Evolutionary conservation across 495 filamentous ascomycete genomes (phyloP), one percentile per base, ranked within the genome.

Genomic region (Delitschia confertaspora): DNA sequence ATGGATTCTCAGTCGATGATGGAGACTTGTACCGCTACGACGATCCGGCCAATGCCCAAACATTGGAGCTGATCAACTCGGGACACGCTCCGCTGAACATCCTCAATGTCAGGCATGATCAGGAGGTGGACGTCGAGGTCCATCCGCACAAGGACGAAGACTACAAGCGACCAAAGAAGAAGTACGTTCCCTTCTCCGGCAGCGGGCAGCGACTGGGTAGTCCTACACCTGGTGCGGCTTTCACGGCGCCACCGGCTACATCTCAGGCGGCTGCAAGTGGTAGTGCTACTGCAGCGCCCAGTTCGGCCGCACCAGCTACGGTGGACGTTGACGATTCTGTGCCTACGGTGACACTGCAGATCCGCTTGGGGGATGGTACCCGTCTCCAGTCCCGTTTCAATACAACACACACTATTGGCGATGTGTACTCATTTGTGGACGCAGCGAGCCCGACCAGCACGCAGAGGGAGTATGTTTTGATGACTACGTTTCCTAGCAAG

Each of bases 401-500:
- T 65, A 83, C 84, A 2, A 82, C 73, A 1, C 84, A 94, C 51
- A 96, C 88, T 0, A 75, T 98, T 42, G 86, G 83, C 19, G 86
- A 95, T 54, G 79, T 98, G 19, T 95, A 95, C 59, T 66, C 71
- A 11, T 96, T 96, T 58, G 79, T 98, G 45, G 62, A 74, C 33
- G 73, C 76, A 3, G 73, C 86, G 4, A 84, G 72, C 31, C 63
- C 80, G 0, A 66, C 65, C 8, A 72, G 75, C 45, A 69, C 66
- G 36, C 56, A 62, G 30, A 73, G 88, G 14, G 53, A 68, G 8
- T 98, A 86, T 73, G 80, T 83, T 6, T 61, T 98, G 41, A 88
- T 93, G 60, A 98, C 91, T 1, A 96, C 93, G 0, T 96, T 96
- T 62, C 91, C 93, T 2, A 95, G 80, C 63, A 94, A 87, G 65